Conservation (phyloP, 345 rosid genomes). For the Isatis tinctoria region DNA sequence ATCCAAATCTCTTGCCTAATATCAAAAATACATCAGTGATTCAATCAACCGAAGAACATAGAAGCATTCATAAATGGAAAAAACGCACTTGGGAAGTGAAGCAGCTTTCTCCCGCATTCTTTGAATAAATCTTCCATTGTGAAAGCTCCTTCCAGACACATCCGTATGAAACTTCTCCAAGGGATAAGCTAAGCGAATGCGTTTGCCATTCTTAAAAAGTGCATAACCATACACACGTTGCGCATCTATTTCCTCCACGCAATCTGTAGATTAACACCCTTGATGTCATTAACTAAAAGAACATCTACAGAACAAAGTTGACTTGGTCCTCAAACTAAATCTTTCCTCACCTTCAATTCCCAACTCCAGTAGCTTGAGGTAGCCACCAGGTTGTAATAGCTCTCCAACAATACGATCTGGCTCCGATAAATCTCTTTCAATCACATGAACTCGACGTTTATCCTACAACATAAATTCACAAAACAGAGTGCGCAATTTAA, state of each 20-base stretch:
- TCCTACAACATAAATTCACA: conserved; percentile 37
- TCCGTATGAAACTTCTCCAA: conserved; percentile 45
- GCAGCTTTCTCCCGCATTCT: conserved; percentile 49
- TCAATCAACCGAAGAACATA: not conserved
- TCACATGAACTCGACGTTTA: conserved; percentile 61
- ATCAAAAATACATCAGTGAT: not conserved
- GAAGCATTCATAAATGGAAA: not conserved
- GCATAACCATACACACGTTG: conserved; percentile 51
- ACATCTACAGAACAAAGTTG: not conserved
- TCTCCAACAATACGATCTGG: conserved; percentile 80
- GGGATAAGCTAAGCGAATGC: conserved; percentile 40
- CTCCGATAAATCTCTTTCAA: conserved; percentile 66
- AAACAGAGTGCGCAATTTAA: not conserved
- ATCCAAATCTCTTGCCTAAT: not conserved
- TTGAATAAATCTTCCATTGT: conserved; percentile 49
- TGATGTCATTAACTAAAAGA: not conserved
- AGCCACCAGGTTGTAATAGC: conserved; percentile 73
- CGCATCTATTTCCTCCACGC: conserved; percentile 54
- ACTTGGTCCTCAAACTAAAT: not conserved
- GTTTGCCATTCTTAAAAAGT: conserved; percentile 46
- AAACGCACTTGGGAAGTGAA: conserved; percentile 39
- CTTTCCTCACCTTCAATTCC: conserved; percentile 54
- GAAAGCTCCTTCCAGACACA: conserved; percentile 53
- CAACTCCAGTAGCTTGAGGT: conserved; percentile 65
- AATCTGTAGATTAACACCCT: conserved; percentile 34